Conservation (phyloP, 495 filamentous ascomycete genomes). For the Sordaria brevicollis region DNA sequence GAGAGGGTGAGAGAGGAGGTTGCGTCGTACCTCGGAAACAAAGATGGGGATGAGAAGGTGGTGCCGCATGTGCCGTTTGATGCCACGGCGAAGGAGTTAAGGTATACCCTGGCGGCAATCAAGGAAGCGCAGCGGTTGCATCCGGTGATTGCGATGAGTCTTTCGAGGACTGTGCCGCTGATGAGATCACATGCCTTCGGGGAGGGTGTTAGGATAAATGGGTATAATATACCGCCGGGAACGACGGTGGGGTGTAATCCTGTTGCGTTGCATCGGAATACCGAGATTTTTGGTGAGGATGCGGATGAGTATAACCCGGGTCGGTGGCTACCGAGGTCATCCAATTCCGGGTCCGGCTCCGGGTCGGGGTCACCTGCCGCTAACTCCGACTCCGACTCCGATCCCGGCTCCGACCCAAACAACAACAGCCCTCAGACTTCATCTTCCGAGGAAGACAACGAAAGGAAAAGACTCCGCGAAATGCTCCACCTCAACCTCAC, state of each 20-base stretch:
- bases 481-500: conserved; percentile 22
- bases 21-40: neutral
- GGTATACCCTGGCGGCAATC: conserved; percentile 50
- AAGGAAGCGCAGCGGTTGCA: conserved; percentile 54
- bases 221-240: conserved; percentile 41
- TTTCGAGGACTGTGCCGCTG: conserved; percentile 44
- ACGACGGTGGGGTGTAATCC: conserved; percentile 49
- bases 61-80: too few species aligned
- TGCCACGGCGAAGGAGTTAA: conserved; percentile 12
- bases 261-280: conserved; percentile 45
- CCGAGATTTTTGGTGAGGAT: conserved; percentile 43
- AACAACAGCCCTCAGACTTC: neutral
- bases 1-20: conserved; percentile 18
- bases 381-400: neutral
- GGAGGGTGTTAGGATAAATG: conserved; percentile 35
- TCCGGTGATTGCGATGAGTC: conserved; percentile 45
- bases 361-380: too few species aligned
- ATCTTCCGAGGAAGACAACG: conserved; percentile 16
- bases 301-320: conserved; percentile 43
- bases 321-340: conserved; percentile 36
- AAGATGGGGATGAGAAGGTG: too few species aligned
- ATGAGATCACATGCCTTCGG: too few species aligned
- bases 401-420: neutral
- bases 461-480: conserved; percentile 29
- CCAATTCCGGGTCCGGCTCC: neutral